A percentile compares a stretch with the other conserved stretches of the same genome.
Evolutionary conservation across 1,284 basidiomycete species (phyloP).

Genomic region (Tilletia indica): DNA sequence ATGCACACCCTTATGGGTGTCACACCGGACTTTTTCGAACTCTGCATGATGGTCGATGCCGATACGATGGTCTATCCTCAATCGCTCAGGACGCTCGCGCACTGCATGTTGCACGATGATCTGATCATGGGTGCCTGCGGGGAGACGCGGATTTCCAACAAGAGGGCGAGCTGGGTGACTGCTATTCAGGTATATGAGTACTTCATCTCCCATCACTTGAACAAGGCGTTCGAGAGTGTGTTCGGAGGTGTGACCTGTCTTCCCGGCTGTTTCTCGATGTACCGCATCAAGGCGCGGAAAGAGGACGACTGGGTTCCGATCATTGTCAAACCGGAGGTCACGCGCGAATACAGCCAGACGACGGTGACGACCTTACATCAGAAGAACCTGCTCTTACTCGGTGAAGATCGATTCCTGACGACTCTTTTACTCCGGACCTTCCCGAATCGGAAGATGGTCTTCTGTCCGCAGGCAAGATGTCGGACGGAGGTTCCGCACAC

Average conservation of each 20-base stretch:
- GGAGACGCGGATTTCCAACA: conserved; percentile 97
- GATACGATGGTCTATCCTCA: conserved; percentile 64
- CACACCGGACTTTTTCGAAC: conserved; percentile 98
- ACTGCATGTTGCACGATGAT: conserved; percentile 96
- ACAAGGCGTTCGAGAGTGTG: conserved; percentile 97
- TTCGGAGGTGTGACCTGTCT: conserved; percentile 99
- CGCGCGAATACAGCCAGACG: conserved; percentile 92
- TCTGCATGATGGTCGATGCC: conserved; percentile 97
- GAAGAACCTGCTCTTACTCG: conserved; percentile 92
- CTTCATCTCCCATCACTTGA: conserved; percentile 97
- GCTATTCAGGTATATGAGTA: conserved; percentile 98
- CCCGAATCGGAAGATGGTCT: conserved; percentile 95
- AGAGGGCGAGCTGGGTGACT: conserved; percentile 90
- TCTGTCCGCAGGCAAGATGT: conserved; percentile 91
- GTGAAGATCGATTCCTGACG: conserved; percentile 95
- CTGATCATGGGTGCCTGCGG: conserved; percentile 99
- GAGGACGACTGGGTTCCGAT: conserved; percentile 98
- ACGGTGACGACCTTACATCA: conserved; percentile 92
- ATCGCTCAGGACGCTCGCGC: conserved; percentile 42
- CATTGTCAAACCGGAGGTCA: conserved; percentile 94
- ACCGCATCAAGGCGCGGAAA: conserved; percentile 90
- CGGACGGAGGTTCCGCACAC: conserved; percentile 94
- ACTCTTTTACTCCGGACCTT: conserved; percentile 74
- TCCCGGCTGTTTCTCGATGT: conserved; percentile 99
- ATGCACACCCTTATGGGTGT: conserved; percentile 94